Evolutionary conservation across 768 basidiomycete species (phyloP), one percentile per base, ranked within the genome.

Genomic region (Amanita exitialis): DNA sequence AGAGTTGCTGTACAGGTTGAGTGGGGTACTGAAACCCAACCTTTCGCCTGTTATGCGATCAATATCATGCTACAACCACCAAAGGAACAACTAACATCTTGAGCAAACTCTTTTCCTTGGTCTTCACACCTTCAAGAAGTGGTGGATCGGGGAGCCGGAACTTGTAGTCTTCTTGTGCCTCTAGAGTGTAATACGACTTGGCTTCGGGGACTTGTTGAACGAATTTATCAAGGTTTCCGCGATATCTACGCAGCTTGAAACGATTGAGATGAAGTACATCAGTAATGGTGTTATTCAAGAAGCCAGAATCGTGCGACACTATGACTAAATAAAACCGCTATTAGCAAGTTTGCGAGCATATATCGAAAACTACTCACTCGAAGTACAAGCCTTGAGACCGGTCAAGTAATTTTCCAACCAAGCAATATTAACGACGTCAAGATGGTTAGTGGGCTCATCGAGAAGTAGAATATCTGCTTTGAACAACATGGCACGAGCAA

Each of bases 121-220:
- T 97, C 86, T 97, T 97, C 75, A 97, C 94, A 86, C 94, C 94
- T 58, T 97, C 94, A 56, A 97, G 87, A 57, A 97, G 83, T 64
- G 94, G 94, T 49, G 94, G 94, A 64, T 91, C 86, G 52, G 94
- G 94, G 60, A 97, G 83, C 82, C 92, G 94, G 84, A 96, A 97
- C 74, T 82, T 87, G 83, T 97, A 97, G 77, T 95, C 90, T 73
- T 95, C 93, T 48, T 82, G 80, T 53, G 93, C 90, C 72, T 95
- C 83, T 60, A 97, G 89, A 55, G 87, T 90, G 78, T 92, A 97
- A 80, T 97, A 97, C 6, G 92, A 90, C 75, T 87, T 94, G 68
- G 94, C 94, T 74, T 97, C 94, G 39, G 94, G 94, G 53, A 97
- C 94, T 58, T 78, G 79, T 69, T 89, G 82, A 64, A 97, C 92